phyloP scores from a whole-genome alignment of 2,329 filamentous ascomycete species.

The Alternaria sp. region DNA sequence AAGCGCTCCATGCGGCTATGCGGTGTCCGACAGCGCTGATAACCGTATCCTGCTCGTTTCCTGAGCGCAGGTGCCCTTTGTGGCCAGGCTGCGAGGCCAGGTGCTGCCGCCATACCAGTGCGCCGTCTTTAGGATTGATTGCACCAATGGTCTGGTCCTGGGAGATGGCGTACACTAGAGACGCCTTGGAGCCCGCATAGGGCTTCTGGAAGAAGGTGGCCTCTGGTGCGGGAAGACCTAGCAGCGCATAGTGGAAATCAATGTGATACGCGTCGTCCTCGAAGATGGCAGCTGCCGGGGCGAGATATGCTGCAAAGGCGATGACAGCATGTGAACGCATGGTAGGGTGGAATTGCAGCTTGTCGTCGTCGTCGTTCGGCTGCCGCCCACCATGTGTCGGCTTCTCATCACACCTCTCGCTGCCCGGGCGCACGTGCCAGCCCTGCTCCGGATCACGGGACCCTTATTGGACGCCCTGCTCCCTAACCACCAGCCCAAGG shows the following conservation, averaged over 20 bases:
- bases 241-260: slow-evolving; percentile 90
- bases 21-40: slow-evolving; percentile 74
- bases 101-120: slow-evolving; percentile 84
- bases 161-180: slow-evolving; percentile 88
- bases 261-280: slow-evolving; percentile 88
- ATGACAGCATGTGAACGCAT: slow-evolving; percentile 52
- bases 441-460: slow-evolving; percentile 8
- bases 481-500: slow-evolving; percentile 1
- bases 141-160: slow-evolving; percentile 85
- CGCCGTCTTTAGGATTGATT: slow-evolving; percentile 85
- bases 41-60: slow-evolving; percentile 80
- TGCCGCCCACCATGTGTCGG: background rate
- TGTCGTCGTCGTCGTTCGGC: slow-evolving; percentile 13
- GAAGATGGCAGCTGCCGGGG: slow-evolving; percentile 74
- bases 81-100: slow-evolving; percentile 58
- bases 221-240: slow-evolving; percentile 81
- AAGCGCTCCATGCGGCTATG: slow-evolving; percentile 83
- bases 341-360: slow-evolving; percentile 32
- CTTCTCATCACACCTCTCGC: slow-evolving; percentile 1
- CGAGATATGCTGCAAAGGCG: slow-evolving; percentile 54
- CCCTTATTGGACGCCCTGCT: slow-evolving; percentile 7
- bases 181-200: slow-evolving; percentile 80
- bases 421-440: slow-evolving; percentile 7
- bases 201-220: slow-evolving; percentile 97
- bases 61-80: slow-evolving; percentile 68